A percentile compares a stretch with the other conserved stretches of the same genome.
These are phyloP conservation scores for Candida suzukii DNA, from an alignment of 805 yeast genomes.

Conservation along the genomic window DNA sequence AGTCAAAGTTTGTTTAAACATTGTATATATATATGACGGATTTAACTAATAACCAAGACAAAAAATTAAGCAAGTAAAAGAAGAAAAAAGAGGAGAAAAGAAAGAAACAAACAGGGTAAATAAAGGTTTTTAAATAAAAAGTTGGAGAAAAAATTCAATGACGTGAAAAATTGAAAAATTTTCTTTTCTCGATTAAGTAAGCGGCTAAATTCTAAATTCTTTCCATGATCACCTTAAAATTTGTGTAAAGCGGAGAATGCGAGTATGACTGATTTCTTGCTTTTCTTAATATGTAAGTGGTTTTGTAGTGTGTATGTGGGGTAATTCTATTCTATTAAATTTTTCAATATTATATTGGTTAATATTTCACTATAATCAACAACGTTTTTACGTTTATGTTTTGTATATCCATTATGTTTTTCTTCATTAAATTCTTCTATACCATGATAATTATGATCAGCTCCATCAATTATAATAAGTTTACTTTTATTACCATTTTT, in stretches of 20 bases:
- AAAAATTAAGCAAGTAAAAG: no score
- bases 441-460: constrained; percentile 81
- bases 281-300: background rate
- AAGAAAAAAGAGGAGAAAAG: no score
- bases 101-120: no score
- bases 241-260: background rate
- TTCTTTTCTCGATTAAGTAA: no score
- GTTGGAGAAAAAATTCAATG: no score
- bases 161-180: no score
- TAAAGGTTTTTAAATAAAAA: no score
- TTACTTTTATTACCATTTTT: constrained; percentile 41
- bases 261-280: background rate
- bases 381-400: constrained; percentile 24
- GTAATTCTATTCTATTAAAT: background rate
- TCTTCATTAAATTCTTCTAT: constrained; percentile 26
- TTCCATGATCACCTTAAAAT: no score
- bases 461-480: constrained; percentile 51
- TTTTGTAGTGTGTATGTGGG: background rate
- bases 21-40: no score
- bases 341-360: background rate
- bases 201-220: no score
- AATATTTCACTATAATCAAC: constrained; percentile 45
- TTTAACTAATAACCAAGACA: no score
- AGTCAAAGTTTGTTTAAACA: constrained; percentile 23
- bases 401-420: constrained; percentile 19